Percentiles rank a stretch among this genome's conserved stretches.
Conservation (phyloP, 257 asterid species). For the Cordia subcordata region DNA sequence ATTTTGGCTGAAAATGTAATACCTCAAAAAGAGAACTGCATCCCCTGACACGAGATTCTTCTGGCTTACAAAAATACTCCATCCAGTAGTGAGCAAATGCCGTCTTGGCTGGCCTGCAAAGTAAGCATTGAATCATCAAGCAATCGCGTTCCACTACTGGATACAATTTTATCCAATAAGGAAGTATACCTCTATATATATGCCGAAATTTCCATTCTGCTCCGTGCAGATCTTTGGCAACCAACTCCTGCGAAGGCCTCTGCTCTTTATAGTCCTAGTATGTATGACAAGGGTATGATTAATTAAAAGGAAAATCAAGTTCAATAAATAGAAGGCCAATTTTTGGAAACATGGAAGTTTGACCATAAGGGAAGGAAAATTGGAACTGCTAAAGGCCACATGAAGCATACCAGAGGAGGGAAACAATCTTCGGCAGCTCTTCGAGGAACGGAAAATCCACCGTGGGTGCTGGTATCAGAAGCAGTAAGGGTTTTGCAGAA, state of each 20-base stretch:
- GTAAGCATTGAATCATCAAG: constrained; percentile 16
- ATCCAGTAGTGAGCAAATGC: constrained; percentile 96
- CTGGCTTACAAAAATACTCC: constrained; percentile 96
- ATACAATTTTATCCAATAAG: background rate
- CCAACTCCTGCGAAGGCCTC: constrained; percentile 93
- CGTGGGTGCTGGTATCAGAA: constrained; percentile 95
- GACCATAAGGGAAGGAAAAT: no score
- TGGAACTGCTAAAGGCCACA: no score
- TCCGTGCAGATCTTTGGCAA: constrained; percentile 90
- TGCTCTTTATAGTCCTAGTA: constrained; percentile 82
- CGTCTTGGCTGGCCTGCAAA: constrained; percentile 95
- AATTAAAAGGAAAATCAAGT: constrained; percentile 10
- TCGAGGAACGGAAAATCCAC: constrained; percentile 98
- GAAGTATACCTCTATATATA: constrained; percentile 77
- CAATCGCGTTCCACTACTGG: background rate
- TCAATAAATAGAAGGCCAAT: no score
- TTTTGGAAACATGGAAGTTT: background rate
- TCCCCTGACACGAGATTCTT: constrained; percentile 86
- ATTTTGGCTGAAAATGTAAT: no score
- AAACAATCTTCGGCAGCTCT: constrained; percentile 99
- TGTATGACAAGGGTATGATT: background rate
- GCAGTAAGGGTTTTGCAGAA: constrained; percentile 97
- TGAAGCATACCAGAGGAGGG: constrained; percentile 76
- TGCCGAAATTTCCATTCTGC: constrained; percentile 97
- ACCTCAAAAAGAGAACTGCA: constrained; percentile 80